Conservation (phyloP, 139 green algal species). For the Choricystis sp. region DNA sequence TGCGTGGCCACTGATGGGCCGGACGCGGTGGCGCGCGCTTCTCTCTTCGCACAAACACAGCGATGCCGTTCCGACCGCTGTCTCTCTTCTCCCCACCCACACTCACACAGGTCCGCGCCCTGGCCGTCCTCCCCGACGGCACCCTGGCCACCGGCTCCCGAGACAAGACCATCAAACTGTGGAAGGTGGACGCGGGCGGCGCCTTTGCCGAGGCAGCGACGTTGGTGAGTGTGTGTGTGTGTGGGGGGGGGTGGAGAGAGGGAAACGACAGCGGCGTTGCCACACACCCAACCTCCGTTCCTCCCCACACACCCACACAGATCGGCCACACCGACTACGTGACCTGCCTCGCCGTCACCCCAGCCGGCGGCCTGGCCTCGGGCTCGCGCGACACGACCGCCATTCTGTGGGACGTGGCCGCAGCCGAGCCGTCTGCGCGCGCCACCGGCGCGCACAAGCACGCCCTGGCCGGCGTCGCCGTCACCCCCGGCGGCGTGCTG, state of each 20-base stretch:
- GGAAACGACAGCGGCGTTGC: no score
- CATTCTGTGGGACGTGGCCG: constrained; percentile 61
- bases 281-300: no score
- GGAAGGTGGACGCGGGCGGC: constrained; percentile 3
- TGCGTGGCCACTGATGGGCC: no score
- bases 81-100: neutral
- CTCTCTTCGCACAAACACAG: neutral
- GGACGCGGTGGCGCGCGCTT: no score
- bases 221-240: no score
- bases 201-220: neutral
- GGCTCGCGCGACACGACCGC: constrained; percentile 65
- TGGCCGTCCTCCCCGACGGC: constrained; percentile 12
- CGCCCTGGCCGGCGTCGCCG: constrained; percentile 55
- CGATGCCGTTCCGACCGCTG: neutral
- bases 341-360: constrained; percentile 28
- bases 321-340: constrained; percentile 76
- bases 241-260: no score
- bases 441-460: constrained; percentile 68
- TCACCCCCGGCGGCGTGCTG: constrained; percentile 33
- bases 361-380: constrained; percentile 43
- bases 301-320: no score
- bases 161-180: constrained; percentile 50
- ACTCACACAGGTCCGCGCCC: constrained; percentile 12
- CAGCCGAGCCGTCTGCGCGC: constrained; percentile 9
- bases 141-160: constrained; percentile 58